These are phyloP conservation scores for Chrysopogon serrulatus DNA, from an alignment of 176 grass and related monocot genomes.

Conservation along the genomic window DNA sequence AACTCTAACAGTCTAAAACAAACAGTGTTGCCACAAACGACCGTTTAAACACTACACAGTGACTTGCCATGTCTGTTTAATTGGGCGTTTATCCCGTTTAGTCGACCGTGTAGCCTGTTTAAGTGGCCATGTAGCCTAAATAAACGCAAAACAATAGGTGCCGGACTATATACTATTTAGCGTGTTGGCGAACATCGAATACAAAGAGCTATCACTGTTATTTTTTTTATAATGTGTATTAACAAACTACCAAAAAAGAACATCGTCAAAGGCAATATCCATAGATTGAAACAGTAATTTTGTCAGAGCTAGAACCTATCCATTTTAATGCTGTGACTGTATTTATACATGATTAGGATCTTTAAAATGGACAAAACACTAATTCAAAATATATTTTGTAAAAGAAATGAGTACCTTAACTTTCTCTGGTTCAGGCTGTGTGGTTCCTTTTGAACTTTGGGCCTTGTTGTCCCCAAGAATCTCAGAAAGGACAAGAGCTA, in stretches of 20 bases:
- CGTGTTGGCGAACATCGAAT: too few species aligned
- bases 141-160: too few species aligned
- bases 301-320: neutral
- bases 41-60: too few species aligned
- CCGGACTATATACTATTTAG: too few species aligned
- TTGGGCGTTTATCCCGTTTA: too few species aligned
- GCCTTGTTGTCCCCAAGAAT: slow-evolving; percentile 65
- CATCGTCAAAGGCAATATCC: neutral
- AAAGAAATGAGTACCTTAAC: slow-evolving; percentile 56
- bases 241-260: neutral
- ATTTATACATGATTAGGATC: slow-evolving; percentile 13
- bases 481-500: slow-evolving; percentile 71
- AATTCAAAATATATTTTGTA: slow-evolving; percentile 17
- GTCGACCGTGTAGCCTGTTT: too few species aligned
- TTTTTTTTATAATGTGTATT: neutral
- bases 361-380: neutral
- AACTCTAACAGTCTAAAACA: neutral
- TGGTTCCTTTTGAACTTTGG: slow-evolving; percentile 51
- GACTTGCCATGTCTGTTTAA: too few species aligned
- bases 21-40: neutral
- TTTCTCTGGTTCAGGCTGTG: slow-evolving; percentile 61
- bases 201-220: neutral
- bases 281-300: slow-evolving; percentile 12
- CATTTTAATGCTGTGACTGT: slow-evolving; percentile 3
- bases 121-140: too few species aligned